phyloP scores from a whole-genome alignment of 1,284 basidiomycete genomes.

The Ceratobasidium sp. region DNA sequence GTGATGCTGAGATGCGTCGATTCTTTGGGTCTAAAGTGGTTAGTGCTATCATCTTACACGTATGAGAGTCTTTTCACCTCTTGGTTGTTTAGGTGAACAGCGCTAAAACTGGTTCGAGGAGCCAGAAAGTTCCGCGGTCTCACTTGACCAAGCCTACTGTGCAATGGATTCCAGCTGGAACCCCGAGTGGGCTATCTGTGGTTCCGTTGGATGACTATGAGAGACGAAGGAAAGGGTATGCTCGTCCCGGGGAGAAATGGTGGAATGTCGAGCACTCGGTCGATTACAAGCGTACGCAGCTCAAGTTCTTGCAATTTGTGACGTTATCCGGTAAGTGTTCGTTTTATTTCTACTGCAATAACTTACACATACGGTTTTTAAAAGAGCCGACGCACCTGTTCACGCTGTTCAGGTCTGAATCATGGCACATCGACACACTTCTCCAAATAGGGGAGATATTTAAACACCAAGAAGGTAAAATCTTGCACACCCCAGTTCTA shows the following conservation, averaged over 20 bases:
- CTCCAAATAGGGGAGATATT: constrained; percentile 87
- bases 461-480: constrained; percentile 80
- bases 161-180: constrained; percentile 49
- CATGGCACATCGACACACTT: constrained; percentile 90
- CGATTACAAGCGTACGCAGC: constrained; percentile 81
- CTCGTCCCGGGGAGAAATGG: constrained; percentile 68
- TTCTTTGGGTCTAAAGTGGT: constrained; percentile 94
- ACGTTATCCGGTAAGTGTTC: constrained; percentile 73
- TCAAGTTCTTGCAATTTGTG: constrained; percentile 82
- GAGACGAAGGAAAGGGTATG: constrained; percentile 50
- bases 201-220: constrained; percentile 62
- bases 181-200: constrained; percentile 68
- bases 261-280: constrained; percentile 89
- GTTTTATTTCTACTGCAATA: not conserved
- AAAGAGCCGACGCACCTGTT: constrained; percentile 54
- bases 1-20: constrained; percentile 86
- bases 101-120: constrained; percentile 61
- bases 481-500: not conserved
- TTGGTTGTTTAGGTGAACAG: constrained; percentile 38
- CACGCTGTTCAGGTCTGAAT: constrained; percentile 58
- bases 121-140: constrained; percentile 51
- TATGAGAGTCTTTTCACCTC: not conserved
- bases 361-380: not conserved
- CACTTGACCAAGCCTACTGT: constrained; percentile 43
- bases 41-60: constrained; percentile 54